Base-by-base conservation (phyloP, 108 stramenopile genomes). In the Mediolabrus comicus region DNA sequence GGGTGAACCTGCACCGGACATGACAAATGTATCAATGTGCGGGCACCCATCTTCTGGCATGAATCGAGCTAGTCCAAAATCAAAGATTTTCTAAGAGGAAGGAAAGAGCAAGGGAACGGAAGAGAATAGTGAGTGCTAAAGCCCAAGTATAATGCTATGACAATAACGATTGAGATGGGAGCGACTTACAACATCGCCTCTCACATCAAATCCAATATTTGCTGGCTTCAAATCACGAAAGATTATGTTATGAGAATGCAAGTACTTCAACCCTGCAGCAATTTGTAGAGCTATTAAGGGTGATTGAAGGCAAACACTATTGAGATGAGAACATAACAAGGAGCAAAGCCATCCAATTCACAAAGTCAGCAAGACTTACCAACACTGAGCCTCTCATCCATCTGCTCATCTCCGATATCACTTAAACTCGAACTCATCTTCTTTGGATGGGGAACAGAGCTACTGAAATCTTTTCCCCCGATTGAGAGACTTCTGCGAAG, bases 41-140 rank as follows among this genome's bases (percentile, higher is more conserved):
- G 75, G 65, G 49, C 59, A 34, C 4, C 67, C 66, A 34, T 69
- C 43, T 24, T 62, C 24, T 3, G 81, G 83, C 32, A 87, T 65
- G 26, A 85, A 62, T 4, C 66, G 41, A 2, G 86, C 83, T 14
- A 87, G 31, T 5, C 86, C 86, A 69, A 87, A 83, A 33, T 87
- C 86, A 53, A 87, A 87, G 1, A 84, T 39, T 54, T 82, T 84
- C 65, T 57, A 0, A n/a, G 65, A 3, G 16, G n/a, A 28, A 26
- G 2, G 11, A 17, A 39, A n/a, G 1, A n/a, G n/a, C n/a, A n/a
- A n/a, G n/a, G n/a, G n/a, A n/a, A n/a, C n/a, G n/a, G n/a, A n/a
- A n/a, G n/a, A n/a, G n/a, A n/a, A n/a, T n/a, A n/a, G n/a, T n/a
- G n/a, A n/a, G n/a, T n/a, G n/a, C n/a, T n/a, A n/a, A n/a, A n/a